Base-by-base conservation (phyloP, 176 grass and related monocot genomes). In the Aegilops speltoides region DNA sequence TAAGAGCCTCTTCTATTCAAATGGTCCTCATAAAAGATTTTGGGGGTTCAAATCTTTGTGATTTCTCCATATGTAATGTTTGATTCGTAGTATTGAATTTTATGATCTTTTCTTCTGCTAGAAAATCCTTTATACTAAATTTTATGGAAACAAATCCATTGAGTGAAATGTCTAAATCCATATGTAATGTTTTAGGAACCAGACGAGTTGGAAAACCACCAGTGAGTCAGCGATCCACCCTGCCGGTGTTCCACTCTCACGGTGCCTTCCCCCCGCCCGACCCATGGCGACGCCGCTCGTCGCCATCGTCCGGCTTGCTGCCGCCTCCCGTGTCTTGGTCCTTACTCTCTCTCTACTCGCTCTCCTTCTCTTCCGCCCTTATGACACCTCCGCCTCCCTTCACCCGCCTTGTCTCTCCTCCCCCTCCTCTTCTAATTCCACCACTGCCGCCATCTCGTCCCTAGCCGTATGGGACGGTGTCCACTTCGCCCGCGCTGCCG, bases 391-490 rank as follows among this genome's bases (percentile, higher is more conserved):
- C 79, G 88, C 96, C 13, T 82, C 90, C 31, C 91, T 96, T 73
- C 80, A 88, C 76, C 93, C 87, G 8, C 81, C 87, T 40, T 96
- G 96, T 90, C 93, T 96, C 76, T 65, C 85, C 68, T 64, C 80
- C 73, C 36, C 69, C 2, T 52, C 43, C 54, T 43, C 23, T 17
- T 5, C 16, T 4, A 4, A 31, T 9, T 17, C 59, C 23, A 10
- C 40, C 34, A 33, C 33, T 31, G 29, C 84, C 62, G 81, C 84
- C 8, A 66, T 98, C 38, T 91, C 93, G 15, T 89, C 92, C 56
- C 83, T 91, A 29, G 93, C 91, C 3, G 92, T 98, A 17, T 98
- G 96, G 96, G 93, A 98, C 34, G 88, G 96, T 4, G 96, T 98
- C 84, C 85, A 96, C 84, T 98, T 96, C 66, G 82, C 87, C 40